Conservation (phyloP, 345 rosid genomes). For the thale cress (Arabidopsis thaliana) region TAIR10.1 NC_003076.8:19052501-19053000, state of each 20-base stretch:
- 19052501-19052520: constrained; percentile 5
- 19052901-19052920: not conserved
- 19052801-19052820: not conserved
- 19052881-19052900: not conserved
- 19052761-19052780: not conserved
- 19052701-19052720: not conserved
- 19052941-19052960: not conserved
- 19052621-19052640: not conserved
- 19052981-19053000: not conserved
- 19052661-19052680: not conserved
- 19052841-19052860: not conserved
- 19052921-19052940: not conserved
- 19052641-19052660: not conserved
- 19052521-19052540: not conserved
- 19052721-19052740: not conserved
- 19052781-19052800: not conserved
- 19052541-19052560: not conserved
- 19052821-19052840: not conserved
- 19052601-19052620: not conserved
- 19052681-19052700: too few relatives aligned
- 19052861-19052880: not conserved
- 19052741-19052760: not conserved
- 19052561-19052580: constrained; percentile 23
- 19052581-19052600: not conserved
- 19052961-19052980: too few relatives aligned